phyloP scores from a whole-genome alignment of 805 yeast species.

The Yamadazyma phyllophila region DNA sequence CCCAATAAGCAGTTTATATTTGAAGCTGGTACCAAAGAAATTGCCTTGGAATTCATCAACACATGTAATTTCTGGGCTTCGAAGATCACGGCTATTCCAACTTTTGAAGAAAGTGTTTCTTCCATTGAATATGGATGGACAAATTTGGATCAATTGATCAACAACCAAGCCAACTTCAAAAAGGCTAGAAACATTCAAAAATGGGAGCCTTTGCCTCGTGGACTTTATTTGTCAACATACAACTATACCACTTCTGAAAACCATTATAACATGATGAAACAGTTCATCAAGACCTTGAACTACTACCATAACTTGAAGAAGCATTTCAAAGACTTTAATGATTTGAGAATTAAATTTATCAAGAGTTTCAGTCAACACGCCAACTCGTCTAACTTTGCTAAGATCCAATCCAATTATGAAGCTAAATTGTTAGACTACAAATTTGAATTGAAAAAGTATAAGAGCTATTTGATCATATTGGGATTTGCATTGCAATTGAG shows the following conservation, averaged over 20 bases:
- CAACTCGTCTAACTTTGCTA: constrained; percentile 34
- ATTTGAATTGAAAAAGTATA: constrained; percentile 44
- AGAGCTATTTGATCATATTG: constrained; percentile 42
- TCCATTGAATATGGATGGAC: constrained; percentile 86
- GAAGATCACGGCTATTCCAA: constrained; percentile 76
- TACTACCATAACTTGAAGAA: constrained; percentile 40
- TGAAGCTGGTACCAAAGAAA: constrained; percentile 63
- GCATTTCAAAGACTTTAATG: constrained; percentile 31
- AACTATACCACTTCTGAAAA: constrained; percentile 22
- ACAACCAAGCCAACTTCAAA: constrained; percentile 27
- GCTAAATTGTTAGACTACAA: constrained; percentile 43
- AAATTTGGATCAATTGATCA: constrained; percentile 32
- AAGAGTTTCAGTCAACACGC: constrained; percentile 24
- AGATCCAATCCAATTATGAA: constrained; percentile 39
- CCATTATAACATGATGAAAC: constrained; percentile 43
- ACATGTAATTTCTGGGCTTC: constrained; percentile 92
- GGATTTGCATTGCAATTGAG: constrained; percentile 49
- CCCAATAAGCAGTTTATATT: constrained; percentile 49
- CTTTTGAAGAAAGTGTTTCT: constrained; percentile 62
- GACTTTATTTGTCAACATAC: constrained; percentile 39
- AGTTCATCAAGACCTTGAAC: constrained; percentile 39
- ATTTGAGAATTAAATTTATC: constrained; percentile 28
- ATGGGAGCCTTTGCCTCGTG: constrained; percentile 44
- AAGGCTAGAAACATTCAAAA: constrained; percentile 33
- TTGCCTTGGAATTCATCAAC: constrained; percentile 67